Evolutionary conservation across 257 asterid genomes (phyloP).

Genomic region (Solanum lycopersicoides): DNA sequence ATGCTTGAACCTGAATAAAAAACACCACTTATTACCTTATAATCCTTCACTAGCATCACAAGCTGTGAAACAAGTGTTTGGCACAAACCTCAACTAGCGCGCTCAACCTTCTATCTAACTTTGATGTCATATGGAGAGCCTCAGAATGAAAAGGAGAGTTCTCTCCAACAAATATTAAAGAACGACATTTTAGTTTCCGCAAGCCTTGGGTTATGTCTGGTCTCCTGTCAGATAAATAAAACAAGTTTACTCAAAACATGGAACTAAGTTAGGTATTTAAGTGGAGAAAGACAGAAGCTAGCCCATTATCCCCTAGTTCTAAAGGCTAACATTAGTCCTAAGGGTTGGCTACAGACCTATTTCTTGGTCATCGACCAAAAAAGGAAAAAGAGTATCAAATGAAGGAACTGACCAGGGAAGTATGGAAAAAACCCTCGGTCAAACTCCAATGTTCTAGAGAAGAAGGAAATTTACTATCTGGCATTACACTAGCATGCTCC

Average conservation of each 20-base stretch:
- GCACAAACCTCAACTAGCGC: conserved; percentile 54
- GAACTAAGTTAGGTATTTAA: not conserved
- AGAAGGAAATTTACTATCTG: not conserved
- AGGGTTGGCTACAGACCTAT: not conserved
- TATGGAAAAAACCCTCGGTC: not conserved
- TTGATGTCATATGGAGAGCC: conserved; percentile 55
- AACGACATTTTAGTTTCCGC: conserved; percentile 37
- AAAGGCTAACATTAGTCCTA: not conserved
- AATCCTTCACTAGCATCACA: not conserved
- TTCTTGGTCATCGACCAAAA: not conserved
- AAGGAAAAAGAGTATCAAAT: not conserved
- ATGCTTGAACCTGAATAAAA: conserved; percentile 43
- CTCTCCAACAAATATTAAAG: conserved; percentile 55
- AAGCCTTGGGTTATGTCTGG: conserved; percentile 44
- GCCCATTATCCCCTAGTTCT: not conserved
- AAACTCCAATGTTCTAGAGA: not conserved
- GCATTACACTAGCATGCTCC: not conserved
- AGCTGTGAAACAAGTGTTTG: not conserved
- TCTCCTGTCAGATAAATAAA: conserved; percentile 31
- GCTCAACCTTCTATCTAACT: conserved; percentile 52
- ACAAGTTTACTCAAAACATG: not conserved
- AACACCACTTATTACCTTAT: not conserved
- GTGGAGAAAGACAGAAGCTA: not conserved
- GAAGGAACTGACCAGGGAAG: not conserved
- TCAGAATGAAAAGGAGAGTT: conserved; percentile 46